A percentile compares a stretch with the other conserved stretches of the same genome.
These are phyloP conservation scores for Tulasnella sp. DNA, from an alignment of 768 basidiomycete genomes.

Conservation along the genomic window DNA sequence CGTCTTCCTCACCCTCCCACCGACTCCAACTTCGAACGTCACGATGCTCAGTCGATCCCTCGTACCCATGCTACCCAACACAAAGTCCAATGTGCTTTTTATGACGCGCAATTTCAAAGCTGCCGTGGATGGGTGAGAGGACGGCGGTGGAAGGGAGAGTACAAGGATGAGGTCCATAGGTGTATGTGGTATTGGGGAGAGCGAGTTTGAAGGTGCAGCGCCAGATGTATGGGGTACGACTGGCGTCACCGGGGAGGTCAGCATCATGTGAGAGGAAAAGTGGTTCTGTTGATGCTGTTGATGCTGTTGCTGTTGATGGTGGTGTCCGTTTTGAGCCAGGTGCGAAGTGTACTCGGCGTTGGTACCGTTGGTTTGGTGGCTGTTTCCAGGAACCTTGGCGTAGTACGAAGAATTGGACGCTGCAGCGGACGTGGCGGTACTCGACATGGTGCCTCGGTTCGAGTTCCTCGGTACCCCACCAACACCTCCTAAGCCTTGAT, in stretches of 20 bases:
- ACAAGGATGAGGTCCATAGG: constrained; percentile 89
- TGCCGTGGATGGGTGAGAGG: constrained; percentile 62
- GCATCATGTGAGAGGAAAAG: not conserved
- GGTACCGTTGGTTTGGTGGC: not conserved
- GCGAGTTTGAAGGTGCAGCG: constrained; percentile 61
- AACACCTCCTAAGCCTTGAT: not conserved
- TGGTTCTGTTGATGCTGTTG: not conserved
- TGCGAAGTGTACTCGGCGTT: not conserved
- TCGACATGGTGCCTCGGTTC: constrained; percentile 4
- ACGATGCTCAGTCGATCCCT: constrained; percentile 83
- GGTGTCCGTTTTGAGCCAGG: not conserved
- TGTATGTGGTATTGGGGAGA: constrained; percentile 73
- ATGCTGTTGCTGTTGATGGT: not conserved
- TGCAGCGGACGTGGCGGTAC: not conserved
- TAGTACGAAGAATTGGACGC: constrained; percentile 7
- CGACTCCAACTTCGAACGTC: constrained; percentile 81
- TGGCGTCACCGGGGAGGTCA: constrained; percentile 33
- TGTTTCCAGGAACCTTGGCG: not conserved
- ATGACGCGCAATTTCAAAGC: constrained; percentile 84
- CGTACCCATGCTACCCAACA: constrained; percentile 61
- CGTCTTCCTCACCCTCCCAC: constrained; percentile 80
- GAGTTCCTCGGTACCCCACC: not conserved
- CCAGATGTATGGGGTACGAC: constrained; percentile 56
- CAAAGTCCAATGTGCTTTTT: constrained; percentile 76
- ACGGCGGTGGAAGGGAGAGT: constrained; percentile 70